Base-by-base conservation (phyloP, 441 rosid species). In the Pelargonium australe region DNA sequence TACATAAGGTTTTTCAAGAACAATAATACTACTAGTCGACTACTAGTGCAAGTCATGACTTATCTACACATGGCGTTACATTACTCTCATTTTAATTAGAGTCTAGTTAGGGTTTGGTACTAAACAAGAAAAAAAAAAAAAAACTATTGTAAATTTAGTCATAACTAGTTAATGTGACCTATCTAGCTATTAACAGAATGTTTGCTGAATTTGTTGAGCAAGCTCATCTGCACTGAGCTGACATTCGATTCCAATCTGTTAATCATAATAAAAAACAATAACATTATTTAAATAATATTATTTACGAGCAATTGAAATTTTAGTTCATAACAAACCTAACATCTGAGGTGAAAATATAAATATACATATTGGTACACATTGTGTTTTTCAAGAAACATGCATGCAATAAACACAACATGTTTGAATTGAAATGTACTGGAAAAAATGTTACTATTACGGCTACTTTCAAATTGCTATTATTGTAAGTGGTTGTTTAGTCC, bases 201-300 rank as follows among this genome's bases (percentile, higher is more conserved):
- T 92, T 77, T 80, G 89, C 81, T 87, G 98, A 72, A 95, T 83
- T 76, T 86, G 91, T 49, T 90, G 89, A 57, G 96, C 99, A 67
- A 95, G 85, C 75, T 95, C 99, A 69, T 92, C 97, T 0, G 97
- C 98, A 67, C 97, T 92, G 5, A 95, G 92, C 79, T 78, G 96
- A 80, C 99, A 95, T 82, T 90, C 96, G 73, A 90, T 84, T 79
- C 99, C 99, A 78, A 95, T 87, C 99, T 95, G 84, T n/a, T n/a
- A n/a, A n/a, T n/a, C n/a, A n/a, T n/a, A n/a, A n/a, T n/a, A n/a
- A n/a, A n/a, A n/a, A n/a, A n/a, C n/a, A n/a, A n/a, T n/a, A n/a
- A n/a, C n/a, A n/a, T n/a, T n/a, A n/a, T n/a, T n/a, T n/a, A n/a
- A n/a, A n/a, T n/a, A n/a, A n/a, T n/a, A n/a, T n/a, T n/a, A n/a